phyloP scores from a whole-genome alignment of 2,329 filamentous ascomycete species.

The Alternaria sp. region DNA sequence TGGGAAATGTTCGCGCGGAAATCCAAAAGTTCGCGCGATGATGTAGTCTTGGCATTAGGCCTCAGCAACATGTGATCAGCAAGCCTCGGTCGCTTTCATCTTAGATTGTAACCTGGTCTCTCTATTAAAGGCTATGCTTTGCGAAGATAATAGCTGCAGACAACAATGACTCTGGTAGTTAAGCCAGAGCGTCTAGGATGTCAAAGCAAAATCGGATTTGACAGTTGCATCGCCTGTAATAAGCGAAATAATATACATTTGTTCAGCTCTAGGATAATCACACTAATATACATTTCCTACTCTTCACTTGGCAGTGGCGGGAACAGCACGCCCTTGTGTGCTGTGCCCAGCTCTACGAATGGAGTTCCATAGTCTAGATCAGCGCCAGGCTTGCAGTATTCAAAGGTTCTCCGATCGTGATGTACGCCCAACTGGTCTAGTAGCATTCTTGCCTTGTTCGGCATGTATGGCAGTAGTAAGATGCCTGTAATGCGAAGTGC shows the following conservation, averaged over 20 bases:
- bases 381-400: conserved; percentile 67
- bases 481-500: conserved; percentile 82
- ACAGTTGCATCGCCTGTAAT: not conserved
- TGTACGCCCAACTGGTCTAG: conserved; percentile 82
- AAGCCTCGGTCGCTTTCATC: not conserved
- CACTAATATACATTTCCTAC: conserved; percentile 14
- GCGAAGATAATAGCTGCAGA: not conserved
- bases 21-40: conserved; percentile 30
- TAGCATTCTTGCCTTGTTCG: conserved; percentile 74
- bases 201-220: not conserved
- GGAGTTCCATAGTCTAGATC: conserved; percentile 75
- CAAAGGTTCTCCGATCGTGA: conserved; percentile 67
- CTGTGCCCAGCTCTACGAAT: conserved; percentile 52
- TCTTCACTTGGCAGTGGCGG: conserved; percentile 50
- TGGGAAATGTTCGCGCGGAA: conserved; percentile 15
- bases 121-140: not conserved
- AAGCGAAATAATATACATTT: not conserved
- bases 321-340: conserved; percentile 61
- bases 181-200: not conserved
- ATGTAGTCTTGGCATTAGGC: conserved; percentile 32
- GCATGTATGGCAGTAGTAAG: conserved; percentile 90
- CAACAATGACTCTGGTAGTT: not conserved
- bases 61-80: conserved; percentile 2
- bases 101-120: not conserved
- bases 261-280: not conserved